A percentile compares a stretch with the other conserved stretches of the same genome.
Evolutionary conservation across 441 rosid genomes (phyloP).

Genomic region (Lepidium campestre): DNA sequence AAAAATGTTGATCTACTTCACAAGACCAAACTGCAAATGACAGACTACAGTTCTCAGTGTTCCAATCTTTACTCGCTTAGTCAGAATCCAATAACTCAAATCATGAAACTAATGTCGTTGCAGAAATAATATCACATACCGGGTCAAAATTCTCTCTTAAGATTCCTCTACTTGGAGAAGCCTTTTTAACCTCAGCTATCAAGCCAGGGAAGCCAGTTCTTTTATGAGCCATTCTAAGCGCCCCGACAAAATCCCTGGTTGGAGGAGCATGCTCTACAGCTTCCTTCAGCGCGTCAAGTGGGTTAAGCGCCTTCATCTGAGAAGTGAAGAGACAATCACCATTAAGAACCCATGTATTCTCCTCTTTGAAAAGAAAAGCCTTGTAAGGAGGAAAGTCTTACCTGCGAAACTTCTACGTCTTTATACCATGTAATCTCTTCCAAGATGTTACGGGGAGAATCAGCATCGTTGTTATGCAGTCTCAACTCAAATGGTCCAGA

Average conservation of each 20-base stretch:
- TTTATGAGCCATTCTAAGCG: conserved; percentile 61
- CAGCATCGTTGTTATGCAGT: conserved; percentile 45
- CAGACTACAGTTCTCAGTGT: neutral
- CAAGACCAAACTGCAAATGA: neutral
- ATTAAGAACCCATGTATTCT: neutral
- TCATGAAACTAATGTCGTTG: neutral
- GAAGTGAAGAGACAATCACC: neutral
- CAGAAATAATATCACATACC: conserved; percentile 27
- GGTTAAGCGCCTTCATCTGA: conserved; percentile 60
- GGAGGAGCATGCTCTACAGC: conserved; percentile 61
- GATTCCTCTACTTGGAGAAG: conserved; percentile 95
- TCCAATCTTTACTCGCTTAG: neutral
- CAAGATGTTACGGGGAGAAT: conserved; percentile 71
- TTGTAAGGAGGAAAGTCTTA: conserved; percentile 2
- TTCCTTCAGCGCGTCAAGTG: conserved; percentile 45
- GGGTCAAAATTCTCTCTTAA: conserved; percentile 88
- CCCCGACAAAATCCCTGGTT: conserved; percentile 69
- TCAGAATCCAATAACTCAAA: neutral
- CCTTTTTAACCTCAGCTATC: conserved; percentile 98
- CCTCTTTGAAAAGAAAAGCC: neutral
- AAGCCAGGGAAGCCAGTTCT: conserved; percentile 79
- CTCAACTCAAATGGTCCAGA: conserved; percentile 85
- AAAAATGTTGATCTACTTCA: neutral
- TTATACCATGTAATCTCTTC: conserved; percentile 93
- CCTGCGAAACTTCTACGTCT: conserved; percentile 64